These are phyloP conservation scores for Microstegium vimineum DNA, from an alignment of 176 grass and related monocot genomes.

Conservation along the genomic window DNA sequence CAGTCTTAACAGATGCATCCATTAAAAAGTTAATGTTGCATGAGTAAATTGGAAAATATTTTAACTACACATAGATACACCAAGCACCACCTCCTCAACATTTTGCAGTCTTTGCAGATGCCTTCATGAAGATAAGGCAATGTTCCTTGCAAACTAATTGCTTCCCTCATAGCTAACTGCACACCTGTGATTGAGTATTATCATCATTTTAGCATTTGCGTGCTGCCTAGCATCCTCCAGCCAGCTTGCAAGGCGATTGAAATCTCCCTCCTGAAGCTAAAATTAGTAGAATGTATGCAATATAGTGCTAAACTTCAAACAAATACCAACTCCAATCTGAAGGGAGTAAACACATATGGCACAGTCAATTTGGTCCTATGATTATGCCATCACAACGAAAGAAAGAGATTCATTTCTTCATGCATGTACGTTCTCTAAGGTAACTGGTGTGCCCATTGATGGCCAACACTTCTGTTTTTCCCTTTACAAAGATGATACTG, in stretches of 20 bases:
- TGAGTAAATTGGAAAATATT: neutral
- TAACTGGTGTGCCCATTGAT: neutral
- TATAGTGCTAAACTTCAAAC: no score
- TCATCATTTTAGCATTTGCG: conserved; percentile 63
- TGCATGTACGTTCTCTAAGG: neutral
- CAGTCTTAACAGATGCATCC: conserved; percentile 61
- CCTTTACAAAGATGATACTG: neutral
- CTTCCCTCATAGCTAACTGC: conserved; percentile 68
- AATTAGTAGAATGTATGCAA: no score
- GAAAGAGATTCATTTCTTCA: conserved; percentile 72
- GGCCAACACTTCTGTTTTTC: neutral
- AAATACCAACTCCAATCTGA: no score
- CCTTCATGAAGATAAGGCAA: conserved; percentile 69
- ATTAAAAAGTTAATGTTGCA: neutral
- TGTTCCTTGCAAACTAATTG: conserved; percentile 74
- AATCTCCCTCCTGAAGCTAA: conserved; percentile 61
- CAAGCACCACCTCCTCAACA: conserved; percentile 56
- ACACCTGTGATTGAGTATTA: conserved; percentile 65
- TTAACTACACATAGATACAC: neutral
- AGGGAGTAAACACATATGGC: neutral
- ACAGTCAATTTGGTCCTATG: conserved; percentile 76
- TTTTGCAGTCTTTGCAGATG: conserved; percentile 73
- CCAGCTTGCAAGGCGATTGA: conserved; percentile 74
- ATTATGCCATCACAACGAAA: conserved; percentile 81
- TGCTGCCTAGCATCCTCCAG: conserved; percentile 75